These are phyloP conservation scores for Castanea mollissima DNA, from an alignment of 306 rosid species.

Conservation along the genomic window DNA sequence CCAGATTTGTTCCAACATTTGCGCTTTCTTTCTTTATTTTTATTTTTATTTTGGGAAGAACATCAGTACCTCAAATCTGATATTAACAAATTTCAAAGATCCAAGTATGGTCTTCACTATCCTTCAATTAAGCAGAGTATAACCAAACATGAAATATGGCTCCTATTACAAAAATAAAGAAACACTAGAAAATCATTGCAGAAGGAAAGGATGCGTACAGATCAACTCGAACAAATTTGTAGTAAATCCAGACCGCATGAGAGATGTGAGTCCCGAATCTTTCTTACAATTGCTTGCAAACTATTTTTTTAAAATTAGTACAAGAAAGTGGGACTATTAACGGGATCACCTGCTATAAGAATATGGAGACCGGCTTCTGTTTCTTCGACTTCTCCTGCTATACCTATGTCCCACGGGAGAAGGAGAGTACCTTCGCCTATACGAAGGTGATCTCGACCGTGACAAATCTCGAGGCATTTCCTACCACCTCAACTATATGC, in stretches of 20 bases:
- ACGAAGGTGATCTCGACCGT: conserved; percentile 78
- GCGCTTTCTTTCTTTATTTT: neutral
- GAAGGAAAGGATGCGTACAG: conserved; percentile 33
- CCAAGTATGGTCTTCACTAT: conserved; percentile 6
- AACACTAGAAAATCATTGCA: conserved; percentile 10
- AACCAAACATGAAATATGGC: neutral
- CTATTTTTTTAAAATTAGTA: conserved; percentile 15
- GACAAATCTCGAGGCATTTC: conserved; percentile 91
- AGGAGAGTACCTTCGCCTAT: conserved; percentile 78
- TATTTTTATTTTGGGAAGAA: neutral
- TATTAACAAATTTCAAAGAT: conserved; percentile 6
- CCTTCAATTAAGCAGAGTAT: conserved; percentile 23
- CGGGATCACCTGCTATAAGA: conserved; percentile 88
- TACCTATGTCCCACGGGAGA: conserved; percentile 70
- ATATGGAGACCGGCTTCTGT: conserved; percentile 83
- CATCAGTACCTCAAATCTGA: neutral
- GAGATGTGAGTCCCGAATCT: conserved; percentile 29
- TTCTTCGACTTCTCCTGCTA: conserved; percentile 78
- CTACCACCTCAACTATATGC: conserved; percentile 28
- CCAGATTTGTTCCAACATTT: neutral
- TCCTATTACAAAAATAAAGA: conserved; percentile 11
- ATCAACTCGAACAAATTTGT: conserved; percentile 29
- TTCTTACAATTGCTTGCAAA: conserved; percentile 17
- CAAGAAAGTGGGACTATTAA: conserved; percentile 38
- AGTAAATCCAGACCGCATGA: conserved; percentile 36